Evolutionary conservation across 2,329 filamentous ascomycete genomes (phyloP).

Genomic region (Alternaria dauci): DNA sequence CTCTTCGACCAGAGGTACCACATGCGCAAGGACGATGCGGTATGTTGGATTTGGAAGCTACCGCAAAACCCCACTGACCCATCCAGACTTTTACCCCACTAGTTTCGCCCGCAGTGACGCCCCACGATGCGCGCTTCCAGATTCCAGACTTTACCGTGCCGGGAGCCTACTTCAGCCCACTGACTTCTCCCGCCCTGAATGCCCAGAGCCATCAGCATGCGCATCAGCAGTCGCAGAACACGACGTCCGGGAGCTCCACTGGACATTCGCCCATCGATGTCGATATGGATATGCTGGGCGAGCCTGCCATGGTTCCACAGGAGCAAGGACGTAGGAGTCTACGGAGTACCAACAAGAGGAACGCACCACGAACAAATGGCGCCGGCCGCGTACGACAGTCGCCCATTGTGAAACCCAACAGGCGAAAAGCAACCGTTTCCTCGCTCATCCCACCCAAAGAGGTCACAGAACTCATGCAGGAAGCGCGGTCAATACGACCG

Average conservation of each 20-base stretch:
- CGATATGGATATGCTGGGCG: conserved; percentile 56
- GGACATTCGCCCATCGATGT: conserved; percentile 59
- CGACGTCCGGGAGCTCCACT: conserved; percentile 59
- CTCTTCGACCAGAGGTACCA: conserved; percentile 72
- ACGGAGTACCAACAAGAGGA: conserved; percentile 57
- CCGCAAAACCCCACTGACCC: conserved; percentile 29
- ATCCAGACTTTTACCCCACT: conserved; percentile 81
- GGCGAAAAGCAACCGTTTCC: conserved; percentile 57
- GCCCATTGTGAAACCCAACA: conserved; percentile 72
- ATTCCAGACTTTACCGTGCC: conserved; percentile 68
- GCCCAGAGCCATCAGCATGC: conserved; percentile 64
- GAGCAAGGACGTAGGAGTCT: conserved; percentile 53
- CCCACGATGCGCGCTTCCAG: conserved; percentile 74
- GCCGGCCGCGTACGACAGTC: conserved; percentile 69
- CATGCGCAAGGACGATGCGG: conserved; percentile 73
- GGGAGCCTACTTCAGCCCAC: conserved; percentile 80
- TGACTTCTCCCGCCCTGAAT: conserved; percentile 81
- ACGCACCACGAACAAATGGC: conserved; percentile 58
- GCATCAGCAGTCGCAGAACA: conserved; percentile 50
- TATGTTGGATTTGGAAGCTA: conserved; percentile 46
- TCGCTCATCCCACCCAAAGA: conserved; percentile 57
- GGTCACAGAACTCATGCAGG: conserved; percentile 52
- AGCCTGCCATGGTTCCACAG: conserved; percentile 47
- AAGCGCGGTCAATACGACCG: conserved; percentile 41
- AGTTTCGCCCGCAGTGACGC: conserved; percentile 84